phyloP scores from a whole-genome alignment of 345 rosid species.

The Eucalyptus polyanthemos region DNA sequence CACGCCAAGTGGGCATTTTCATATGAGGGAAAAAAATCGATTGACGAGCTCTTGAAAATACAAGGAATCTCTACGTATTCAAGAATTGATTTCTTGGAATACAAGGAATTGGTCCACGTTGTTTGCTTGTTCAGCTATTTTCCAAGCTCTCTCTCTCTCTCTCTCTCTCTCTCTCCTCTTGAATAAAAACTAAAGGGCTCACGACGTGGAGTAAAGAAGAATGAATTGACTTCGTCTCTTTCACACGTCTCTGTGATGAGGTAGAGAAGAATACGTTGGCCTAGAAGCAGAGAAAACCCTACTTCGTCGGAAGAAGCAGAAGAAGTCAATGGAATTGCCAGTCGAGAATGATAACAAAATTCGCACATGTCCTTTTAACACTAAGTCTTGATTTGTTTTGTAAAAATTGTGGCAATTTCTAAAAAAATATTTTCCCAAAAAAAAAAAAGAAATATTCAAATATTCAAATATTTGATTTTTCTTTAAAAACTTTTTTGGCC shows the following conservation, averaged over 20 bases:
- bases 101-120: neutral
- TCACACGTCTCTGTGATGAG: neutral
- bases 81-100: neutral
- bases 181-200: neutral
- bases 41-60: neutral
- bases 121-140: neutral
- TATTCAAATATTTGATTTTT: rapidly evolving
- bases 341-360: neutral
- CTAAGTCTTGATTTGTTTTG: neutral
- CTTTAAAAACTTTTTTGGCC: too few relatives aligned
- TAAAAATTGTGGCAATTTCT: too few relatives aligned
- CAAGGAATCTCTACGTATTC: neutral
- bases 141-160: neutral
- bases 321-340: neutral
- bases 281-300: neutral
- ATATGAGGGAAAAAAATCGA: neutral
- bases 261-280: neutral
- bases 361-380: neutral
- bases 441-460: rapidly evolving
- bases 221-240: neutral
- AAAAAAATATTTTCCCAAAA: too few relatives aligned
- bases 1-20: neutral
- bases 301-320: neutral
- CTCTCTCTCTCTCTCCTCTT: neutral
- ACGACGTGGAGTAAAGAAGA: neutral